A percentile compares a stretch with the other conserved stretches of the same genome.
Conservation (phyloP, 768 basidiomycete genomes). For the Lactifluus pinguis region DNA sequence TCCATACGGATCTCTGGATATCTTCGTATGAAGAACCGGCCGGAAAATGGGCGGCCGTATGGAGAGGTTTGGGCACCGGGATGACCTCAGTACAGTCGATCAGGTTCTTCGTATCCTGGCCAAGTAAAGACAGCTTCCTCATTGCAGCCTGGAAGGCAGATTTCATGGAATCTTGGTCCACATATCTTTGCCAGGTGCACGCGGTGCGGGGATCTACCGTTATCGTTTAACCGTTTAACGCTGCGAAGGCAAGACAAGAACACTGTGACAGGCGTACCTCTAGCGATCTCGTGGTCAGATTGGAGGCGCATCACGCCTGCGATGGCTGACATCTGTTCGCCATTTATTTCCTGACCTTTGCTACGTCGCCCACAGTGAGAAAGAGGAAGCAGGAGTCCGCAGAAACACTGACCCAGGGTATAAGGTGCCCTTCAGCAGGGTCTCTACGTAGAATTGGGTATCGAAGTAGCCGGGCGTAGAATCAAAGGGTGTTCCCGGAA, state of each 20-base stretch:
- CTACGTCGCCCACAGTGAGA: constrained; percentile 1
- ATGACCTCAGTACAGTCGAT: constrained; percentile 20
- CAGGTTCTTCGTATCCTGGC: constrained; percentile 19
- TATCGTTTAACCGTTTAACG: not conserved
- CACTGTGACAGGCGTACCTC: not conserved
- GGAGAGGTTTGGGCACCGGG: constrained; percentile 2
- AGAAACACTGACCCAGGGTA: constrained; percentile 24
- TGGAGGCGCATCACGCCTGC: constrained; percentile 29
- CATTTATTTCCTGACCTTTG: constrained; percentile 21
- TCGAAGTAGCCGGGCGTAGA: constrained; percentile 25
- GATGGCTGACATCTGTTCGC: constrained; percentile 27
- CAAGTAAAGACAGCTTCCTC: constrained; percentile 26
- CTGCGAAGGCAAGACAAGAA: not conserved
- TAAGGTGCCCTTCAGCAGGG: constrained; percentile 22
- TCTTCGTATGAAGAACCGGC: not conserved
- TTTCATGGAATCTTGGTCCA: constrained; percentile 25
- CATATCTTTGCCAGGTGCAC: constrained; percentile 29
- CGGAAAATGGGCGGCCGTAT: not conserved
- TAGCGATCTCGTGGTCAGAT: constrained; percentile 27
- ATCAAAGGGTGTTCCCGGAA: constrained; percentile 29
- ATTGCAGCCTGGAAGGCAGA: constrained; percentile 24
- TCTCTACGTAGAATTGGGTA: constrained; percentile 30
- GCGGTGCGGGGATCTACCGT: constrained; percentile 26
- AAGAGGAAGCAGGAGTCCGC: not conserved
- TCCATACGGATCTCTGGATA: constrained; percentile 2